phyloP scores from a whole-genome alignment of 1,139 yeast genomes.

The Suzukiozyma palmioleophila region DNA sequence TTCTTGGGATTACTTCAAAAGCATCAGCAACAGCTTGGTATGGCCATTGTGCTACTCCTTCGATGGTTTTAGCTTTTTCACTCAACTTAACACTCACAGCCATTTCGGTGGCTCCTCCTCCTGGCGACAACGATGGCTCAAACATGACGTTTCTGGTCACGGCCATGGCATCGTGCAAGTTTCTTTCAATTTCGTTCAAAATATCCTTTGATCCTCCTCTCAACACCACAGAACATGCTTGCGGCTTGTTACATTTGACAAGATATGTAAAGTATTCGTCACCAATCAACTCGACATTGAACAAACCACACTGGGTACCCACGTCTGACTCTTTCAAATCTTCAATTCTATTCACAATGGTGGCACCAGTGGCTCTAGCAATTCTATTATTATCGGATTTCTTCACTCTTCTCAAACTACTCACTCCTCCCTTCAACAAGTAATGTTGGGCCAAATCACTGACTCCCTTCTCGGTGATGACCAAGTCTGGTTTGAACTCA shows the following conservation, averaged over 20 bases:
- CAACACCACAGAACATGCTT: constrained; percentile 87
- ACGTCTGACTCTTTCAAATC: constrained; percentile 88
- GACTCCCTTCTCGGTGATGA: constrained; percentile 97
- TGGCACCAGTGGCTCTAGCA: constrained; percentile 96
- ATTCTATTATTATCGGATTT: constrained; percentile 96
- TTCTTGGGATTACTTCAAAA: constrained; percentile 96
- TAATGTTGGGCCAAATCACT: constrained; percentile 98
- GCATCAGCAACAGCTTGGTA: constrained; percentile 99
- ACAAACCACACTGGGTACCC: constrained; percentile 85
- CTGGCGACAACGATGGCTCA: constrained; percentile 93
- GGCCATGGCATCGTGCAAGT: constrained; percentile 97
- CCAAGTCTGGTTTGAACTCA: constrained; percentile 86
- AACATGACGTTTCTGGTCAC: constrained; percentile 94
- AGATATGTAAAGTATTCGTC: constrained; percentile 93
- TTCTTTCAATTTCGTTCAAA: constrained; percentile 92
- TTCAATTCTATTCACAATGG: constrained; percentile 92
- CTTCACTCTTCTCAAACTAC: constrained; percentile 91
- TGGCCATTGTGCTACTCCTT: constrained; percentile 98
- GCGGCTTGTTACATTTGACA: constrained; percentile 77
- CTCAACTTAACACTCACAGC: constrained; percentile 87
- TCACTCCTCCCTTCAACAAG: constrained; percentile 86
- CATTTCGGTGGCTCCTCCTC: constrained; percentile 99
- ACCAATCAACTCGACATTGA: constrained; percentile 92
- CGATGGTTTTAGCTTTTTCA: constrained; percentile 87
- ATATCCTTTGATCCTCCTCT: constrained; percentile 98